phyloP scores from a whole-genome alignment of 306 rosid species.

The Pyrus communis region DNA sequence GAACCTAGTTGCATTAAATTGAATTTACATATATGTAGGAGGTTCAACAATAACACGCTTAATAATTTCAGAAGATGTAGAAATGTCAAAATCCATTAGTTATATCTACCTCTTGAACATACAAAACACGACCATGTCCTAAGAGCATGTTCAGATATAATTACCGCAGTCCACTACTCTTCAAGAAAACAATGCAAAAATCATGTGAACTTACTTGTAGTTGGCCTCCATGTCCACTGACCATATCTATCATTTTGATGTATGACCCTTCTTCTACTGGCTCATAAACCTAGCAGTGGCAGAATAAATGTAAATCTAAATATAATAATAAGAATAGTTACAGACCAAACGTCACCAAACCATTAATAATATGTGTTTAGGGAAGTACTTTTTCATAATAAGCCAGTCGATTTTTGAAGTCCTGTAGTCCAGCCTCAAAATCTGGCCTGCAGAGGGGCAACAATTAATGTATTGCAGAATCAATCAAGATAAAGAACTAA shows the following conservation, averaged over 20 bases:
- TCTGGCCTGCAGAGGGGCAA: constrained; percentile 66
- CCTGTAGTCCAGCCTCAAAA: constrained; percentile 82
- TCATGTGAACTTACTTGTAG: constrained; percentile 68
- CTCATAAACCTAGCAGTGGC: constrained; percentile 66
- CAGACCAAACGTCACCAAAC: constrained; percentile 8
- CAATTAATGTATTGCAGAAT: constrained; percentile 10
- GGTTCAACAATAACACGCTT: not conserved
- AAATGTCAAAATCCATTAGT: not conserved
- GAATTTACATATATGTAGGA: not conserved
- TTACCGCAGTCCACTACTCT: not conserved
- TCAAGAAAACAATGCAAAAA: not conserved
- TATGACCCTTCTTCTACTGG: constrained; percentile 96
- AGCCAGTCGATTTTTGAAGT: constrained; percentile 75
- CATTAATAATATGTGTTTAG: constrained; percentile 12
- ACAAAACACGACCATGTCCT: not conserved
- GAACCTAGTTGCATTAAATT: not conserved
- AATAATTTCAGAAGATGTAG: not conserved
- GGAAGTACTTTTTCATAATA: constrained; percentile 74
- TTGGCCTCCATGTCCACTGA: constrained; percentile 96
- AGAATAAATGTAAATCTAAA: constrained; percentile 8
- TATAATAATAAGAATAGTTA: not conserved
- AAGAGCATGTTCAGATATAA: not conserved
- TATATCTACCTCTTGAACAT: not conserved
- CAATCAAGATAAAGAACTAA: constrained; percentile 16
- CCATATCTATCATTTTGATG: constrained; percentile 98